Conservation (phyloP, 1,284 basidiomycete genomes). For the Malassezia psittaci region DNA sequence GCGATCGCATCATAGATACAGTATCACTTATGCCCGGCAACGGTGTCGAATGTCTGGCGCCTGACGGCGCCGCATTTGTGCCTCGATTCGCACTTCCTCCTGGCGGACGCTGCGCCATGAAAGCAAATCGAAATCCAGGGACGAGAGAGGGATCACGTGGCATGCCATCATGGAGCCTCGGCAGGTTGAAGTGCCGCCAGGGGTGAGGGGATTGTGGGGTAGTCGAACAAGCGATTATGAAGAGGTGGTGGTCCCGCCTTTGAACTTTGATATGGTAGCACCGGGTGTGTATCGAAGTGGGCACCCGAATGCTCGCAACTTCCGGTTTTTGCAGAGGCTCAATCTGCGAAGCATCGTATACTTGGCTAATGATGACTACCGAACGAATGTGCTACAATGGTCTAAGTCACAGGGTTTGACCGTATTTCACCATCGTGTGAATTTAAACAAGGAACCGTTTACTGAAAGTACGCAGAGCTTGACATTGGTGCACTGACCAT, state of each 20-base stretch:
- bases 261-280: conserved; percentile 45
- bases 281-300: conserved; percentile 42
- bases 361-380: conserved; percentile 41
- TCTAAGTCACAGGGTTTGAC: conserved; percentile 22
- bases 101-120: conserved; percentile 15
- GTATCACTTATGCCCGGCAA: conserved; percentile 40
- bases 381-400: conserved; percentile 30
- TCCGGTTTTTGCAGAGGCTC: conserved; percentile 36
- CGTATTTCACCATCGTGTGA: conserved; percentile 34
- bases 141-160: background rate
- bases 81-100: conserved; percentile 2
- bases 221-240: conserved; percentile 10
- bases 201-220: conserved; percentile 1
- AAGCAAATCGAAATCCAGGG: background rate
- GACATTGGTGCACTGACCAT: too few relatives aligned
- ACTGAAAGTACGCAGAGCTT: conserved; percentile 26
- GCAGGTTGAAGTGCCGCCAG: background rate
- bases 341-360: conserved; percentile 39
- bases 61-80: background rate
- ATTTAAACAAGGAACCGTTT: conserved; percentile 45
- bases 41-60: conserved; percentile 12
- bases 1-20: conserved; percentile 35
- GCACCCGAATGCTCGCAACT: conserved; percentile 47
- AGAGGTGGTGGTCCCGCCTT: conserved; percentile 37
- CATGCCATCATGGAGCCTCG: background rate